Evolutionary conservation across 352 stramenopile species (phyloP), one percentile per base, ranked within the genome.

Genomic region (Phytopythium sindhum): DNA sequence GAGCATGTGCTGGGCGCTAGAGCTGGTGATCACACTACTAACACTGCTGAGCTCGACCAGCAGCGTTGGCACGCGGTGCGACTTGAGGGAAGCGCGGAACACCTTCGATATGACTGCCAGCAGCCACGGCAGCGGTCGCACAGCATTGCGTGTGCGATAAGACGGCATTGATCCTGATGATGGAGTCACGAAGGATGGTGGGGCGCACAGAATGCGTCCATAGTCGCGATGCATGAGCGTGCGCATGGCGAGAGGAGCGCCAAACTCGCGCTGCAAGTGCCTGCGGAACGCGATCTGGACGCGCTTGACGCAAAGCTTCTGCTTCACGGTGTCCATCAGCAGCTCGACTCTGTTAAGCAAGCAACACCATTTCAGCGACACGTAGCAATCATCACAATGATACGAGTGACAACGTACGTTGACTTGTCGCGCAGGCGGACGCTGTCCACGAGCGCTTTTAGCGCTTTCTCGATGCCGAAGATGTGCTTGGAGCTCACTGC

Each of bases 211-310:
- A 2, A 29, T 28, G 10, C 54, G 56, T 7, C 77, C 75, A 26
- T 94, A 95, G 11, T 69, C 70, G 12, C 69, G 77, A 41, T 92
- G 86, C 67, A 96, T 74, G 10, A 96, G 63, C 10, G 84, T 65
- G 23, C 88, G 79, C 78, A 96, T 91, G 12, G 77, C 74, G 4
- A 95, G 68, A 1, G 88, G 88, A 0, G 84, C 83, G 3, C 87
- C 84, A 8, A 86, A 57, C 33, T 92, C 85, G 10, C 74, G 73
- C 23, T 71, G 61, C n/a, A 95, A 45, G n/a, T 89, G 78, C 51
- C 74, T 74, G 2, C 87, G 78, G 53, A 94, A 96, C 3, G 69
- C 76, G 12, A 65, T n/a, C 55, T 96, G 88, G 7, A 96, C 73
- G 2, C 84, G 82, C 45, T 79, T 66, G 23, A 94, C 80, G 12